Base-by-base conservation (phyloP, 2,329 filamentous ascomycete genomes). In the Verticillium nonalfalfae region DNA sequence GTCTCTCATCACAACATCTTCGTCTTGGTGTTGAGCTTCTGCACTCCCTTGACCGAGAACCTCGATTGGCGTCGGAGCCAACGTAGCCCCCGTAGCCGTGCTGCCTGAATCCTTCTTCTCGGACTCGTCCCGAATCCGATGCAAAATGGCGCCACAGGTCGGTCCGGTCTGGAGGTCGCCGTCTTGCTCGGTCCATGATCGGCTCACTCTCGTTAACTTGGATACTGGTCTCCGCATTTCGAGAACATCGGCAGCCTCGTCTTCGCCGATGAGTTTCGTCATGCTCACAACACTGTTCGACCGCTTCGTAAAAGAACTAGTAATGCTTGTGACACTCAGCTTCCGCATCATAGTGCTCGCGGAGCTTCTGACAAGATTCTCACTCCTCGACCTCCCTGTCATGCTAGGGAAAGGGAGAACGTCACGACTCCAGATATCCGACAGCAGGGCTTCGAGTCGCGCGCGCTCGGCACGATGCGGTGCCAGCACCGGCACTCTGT, bases 341-440 rank as follows among this genome's bases (percentile, higher is more conserved):
- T 93, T 96, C 59, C 93, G 85, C 78, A 97, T 96, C 70, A 97
- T 85, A 1, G 90, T 90, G 39, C 91, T 92, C 13, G 93, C 90
- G n/a, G 90, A 92, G 50, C 85, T 85, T 58, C 90, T 83, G 56
- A 95, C 88, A 3, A 91, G 78, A 69, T 90, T 86, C 68, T 96
- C 85, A 68, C 90, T 76, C 77, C 86, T 73, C 72, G 85, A 73
- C 76, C 87, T 73, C 74, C 73, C 80, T 36, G 84, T 84, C 85
- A 97, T 93, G 1, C 92, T 92, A 15, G 93, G 92, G 70, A 90
- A 95, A 1, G 93, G 92, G 52, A 97, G 76, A 18, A 86, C 74
- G 61, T 96, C 90, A 58, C 88, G 87, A 14, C 90, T 96, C 89
- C 93, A 97, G 1, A 97, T 86, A 65, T 96, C 91, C 15, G 84